Conservation (phyloP, 129 eudicot species). For the Flaveria trinervia region DNA sequence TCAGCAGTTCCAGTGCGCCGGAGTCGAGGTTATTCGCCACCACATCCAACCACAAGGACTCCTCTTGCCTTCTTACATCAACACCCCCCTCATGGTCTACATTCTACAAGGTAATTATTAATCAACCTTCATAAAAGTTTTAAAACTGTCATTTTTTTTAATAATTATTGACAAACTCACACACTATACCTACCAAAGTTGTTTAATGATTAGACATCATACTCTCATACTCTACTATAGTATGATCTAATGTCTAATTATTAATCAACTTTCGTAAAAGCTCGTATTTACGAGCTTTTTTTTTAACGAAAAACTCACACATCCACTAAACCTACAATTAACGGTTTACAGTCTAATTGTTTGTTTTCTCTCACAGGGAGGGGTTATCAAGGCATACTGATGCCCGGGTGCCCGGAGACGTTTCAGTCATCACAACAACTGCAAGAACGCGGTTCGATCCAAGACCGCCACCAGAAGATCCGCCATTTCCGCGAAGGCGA, state of each 20-base stretch:
- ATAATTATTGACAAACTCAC: too few species aligned
- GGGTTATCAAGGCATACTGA: slow-evolving; percentile 54
- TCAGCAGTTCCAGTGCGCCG: slow-evolving; percentile 74
- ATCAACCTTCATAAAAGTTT: background rate
- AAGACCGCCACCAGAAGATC: slow-evolving; percentile 75
- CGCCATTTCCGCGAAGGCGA: slow-evolving; percentile 60
- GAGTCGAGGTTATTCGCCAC: slow-evolving; percentile 53
- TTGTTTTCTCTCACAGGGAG: slow-evolving; percentile 40
- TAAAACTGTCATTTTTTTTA: too few species aligned
- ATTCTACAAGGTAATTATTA: slow-evolving; percentile 45
- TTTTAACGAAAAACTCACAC: too few species aligned
- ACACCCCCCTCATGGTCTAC: slow-evolving; percentile 57
- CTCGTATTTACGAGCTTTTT: too few species aligned
- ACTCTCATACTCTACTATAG: too few species aligned
- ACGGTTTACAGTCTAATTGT: too few species aligned
- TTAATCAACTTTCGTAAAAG: too few species aligned
- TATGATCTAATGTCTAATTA: too few species aligned
- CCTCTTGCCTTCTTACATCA: slow-evolving; percentile 60
- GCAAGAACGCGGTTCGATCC: slow-evolving; percentile 32
- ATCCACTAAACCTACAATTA: too few species aligned
- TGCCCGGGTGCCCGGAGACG: slow-evolving; percentile 75
- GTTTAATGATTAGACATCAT: too few species aligned
- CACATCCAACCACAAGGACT: slow-evolving; percentile 54
- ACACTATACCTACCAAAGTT: too few species aligned
- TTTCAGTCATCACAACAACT: slow-evolving; percentile 55